A percentile compares a stretch with the other conserved stretches of the same genome.
These are phyloP conservation scores for Thecamonas trahens DNA, from an alignment of 78 protist genomes.

Conservation along the genomic window DNA sequence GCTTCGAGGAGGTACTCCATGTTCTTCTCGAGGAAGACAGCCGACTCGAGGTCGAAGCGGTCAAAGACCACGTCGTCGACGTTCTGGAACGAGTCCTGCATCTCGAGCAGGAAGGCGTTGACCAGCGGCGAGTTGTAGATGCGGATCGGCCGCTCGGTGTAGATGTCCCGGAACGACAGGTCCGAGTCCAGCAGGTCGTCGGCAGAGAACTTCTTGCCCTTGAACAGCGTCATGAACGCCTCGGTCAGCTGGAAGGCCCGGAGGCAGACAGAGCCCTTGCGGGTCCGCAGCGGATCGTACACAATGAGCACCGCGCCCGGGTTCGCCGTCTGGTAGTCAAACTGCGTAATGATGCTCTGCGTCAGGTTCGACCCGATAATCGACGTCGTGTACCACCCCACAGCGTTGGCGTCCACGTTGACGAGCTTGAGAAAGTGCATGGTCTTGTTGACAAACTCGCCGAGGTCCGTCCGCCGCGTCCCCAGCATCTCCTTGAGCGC, in stretches of 20 bases:
- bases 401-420: constrained; percentile 64
- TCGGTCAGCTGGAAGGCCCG: constrained; percentile 60
- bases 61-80: constrained; percentile 44
- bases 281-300: constrained; percentile 60
- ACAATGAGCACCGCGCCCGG: constrained; percentile 4
- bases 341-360: constrained; percentile 60
- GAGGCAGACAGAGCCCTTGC: constrained; percentile 64
- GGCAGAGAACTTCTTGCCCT: constrained; percentile 25
- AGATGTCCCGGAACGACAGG: constrained; percentile 43
- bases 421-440: constrained; percentile 63
- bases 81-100: no score
- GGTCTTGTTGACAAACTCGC: constrained; percentile 52
- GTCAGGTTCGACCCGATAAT: constrained; percentile 50
- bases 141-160: constrained; percentile 64
- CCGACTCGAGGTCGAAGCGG: constrained; percentile 47
- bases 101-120: constrained; percentile 60
- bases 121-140: constrained; percentile 62
- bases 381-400: constrained; percentile 76
- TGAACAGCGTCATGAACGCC: constrained; percentile 52
- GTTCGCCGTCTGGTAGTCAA: constrained; percentile 44
- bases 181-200: constrained; percentile 23
- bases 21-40: constrained; percentile 57
- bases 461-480: no score
- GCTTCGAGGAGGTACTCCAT: constrained; percentile 59
- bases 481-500: no score